phyloP scores from a whole-genome alignment of 352 stramenopile genomes.

The Phytophthora rubi region DNA sequence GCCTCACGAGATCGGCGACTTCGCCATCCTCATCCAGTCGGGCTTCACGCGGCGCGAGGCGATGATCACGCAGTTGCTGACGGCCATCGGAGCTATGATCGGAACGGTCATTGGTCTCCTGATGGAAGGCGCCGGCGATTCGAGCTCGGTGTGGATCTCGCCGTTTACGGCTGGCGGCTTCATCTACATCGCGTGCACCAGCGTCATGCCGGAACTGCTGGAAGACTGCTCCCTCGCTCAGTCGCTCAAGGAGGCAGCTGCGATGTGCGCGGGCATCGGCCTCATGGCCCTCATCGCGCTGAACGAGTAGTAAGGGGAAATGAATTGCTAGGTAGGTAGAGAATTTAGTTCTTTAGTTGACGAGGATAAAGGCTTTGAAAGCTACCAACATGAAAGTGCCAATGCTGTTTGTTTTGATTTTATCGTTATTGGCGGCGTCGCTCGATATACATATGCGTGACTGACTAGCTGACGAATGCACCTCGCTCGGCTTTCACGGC shows the following conservation, averaged over 20 bases:
- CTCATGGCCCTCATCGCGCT: constrained; percentile 86
- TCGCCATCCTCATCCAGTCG: constrained; percentile 91
- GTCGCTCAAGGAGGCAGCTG: constrained; percentile 69
- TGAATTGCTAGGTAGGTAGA: not conserved
- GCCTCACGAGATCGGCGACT: constrained; percentile 93
- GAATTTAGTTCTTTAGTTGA: not conserved
- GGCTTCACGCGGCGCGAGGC: constrained; percentile 90
- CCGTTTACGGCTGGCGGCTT: constrained; percentile 91
- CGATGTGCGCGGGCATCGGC: constrained; percentile 73
- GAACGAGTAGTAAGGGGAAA: constrained; percentile 48
- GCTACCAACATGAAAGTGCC: constrained; percentile 18
- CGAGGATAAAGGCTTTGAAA: not conserved
- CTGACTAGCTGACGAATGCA: constrained; percentile 18
- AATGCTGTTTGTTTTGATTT: constrained; percentile 38
- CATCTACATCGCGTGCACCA: constrained; percentile 92
- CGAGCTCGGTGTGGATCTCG: constrained; percentile 81
- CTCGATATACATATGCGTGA: constrained; percentile 32
- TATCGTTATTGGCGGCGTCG: constrained; percentile 19
- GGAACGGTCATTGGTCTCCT: constrained; percentile 87
- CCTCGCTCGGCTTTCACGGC: constrained; percentile 11
- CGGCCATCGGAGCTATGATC: constrained; percentile 91
- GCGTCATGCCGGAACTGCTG: constrained; percentile 92
- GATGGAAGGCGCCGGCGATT: constrained; percentile 72
- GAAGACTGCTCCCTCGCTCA: constrained; percentile 81
- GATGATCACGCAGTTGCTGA: constrained; percentile 92